Evolutionary conservation across 129 eudicot species (phyloP), one percentile per base, ranked within the genome.

Genomic region (Calendula officinalis): DNA sequence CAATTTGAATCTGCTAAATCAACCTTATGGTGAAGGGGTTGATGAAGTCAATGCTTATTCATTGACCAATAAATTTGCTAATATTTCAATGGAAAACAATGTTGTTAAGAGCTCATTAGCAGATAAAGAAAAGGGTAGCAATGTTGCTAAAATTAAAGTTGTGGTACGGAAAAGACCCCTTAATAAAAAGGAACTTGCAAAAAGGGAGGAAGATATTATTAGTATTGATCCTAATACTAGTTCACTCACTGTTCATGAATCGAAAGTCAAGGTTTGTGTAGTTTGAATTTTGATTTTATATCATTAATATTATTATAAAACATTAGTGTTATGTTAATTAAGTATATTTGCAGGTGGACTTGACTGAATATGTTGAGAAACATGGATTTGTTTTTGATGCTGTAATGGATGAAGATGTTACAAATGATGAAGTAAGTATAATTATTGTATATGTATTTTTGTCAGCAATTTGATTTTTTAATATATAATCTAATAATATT

Each of bases 121-220:
- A 3, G 95, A 90, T 64, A 90, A 83, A 63, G 95, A 86, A 67
- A 90, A 76, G 74, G 69, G 79, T 37, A 83, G 80, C 63, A 81
- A 78, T 69, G 97, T 90, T 76, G 97, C 97, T 49, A 86, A 90
- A 79, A 90, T 90, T 67, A 90, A 90, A 86, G 97, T 90, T 46
- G 97, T 90, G 95, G 97, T 84, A 15, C 90, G 95, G 11, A 87
- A 87, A 71, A 75, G 95, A 47, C 95, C 95, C 10, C 83, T 87
- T 48, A 87, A 87, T 56, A 87, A 81, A 53, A 87, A 76, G 76
- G 95, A 87, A 59, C 66, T 83, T 4, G 75, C 87, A 1, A 80
- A 50, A 74, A 81, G 54, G 32, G 95, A 87, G 70, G 81, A 73
- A 68, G 95, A 87, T 72, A 83, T 87, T 12, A 75, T 86, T 62